phyloP scores from a whole-genome alignment of 371 early-diverging fungal species.

The Rhizopus microsporus region DNA sequence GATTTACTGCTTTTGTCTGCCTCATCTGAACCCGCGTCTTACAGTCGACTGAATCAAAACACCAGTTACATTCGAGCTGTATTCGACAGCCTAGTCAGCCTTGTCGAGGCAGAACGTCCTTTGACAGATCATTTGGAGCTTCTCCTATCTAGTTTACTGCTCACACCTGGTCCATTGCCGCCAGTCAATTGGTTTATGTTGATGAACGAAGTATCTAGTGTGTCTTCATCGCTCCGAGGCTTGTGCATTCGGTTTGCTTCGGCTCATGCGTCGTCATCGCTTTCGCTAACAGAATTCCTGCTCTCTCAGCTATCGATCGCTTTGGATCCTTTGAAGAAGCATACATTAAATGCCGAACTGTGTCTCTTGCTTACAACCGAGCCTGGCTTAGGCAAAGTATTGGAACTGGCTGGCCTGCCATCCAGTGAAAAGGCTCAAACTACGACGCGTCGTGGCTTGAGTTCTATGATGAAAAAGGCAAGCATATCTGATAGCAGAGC shows the following conservation, averaged over 20 bases:
- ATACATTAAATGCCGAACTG: not conserved
- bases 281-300: constrained; percentile 56
- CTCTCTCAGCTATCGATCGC: constrained; percentile 36
- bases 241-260: constrained; percentile 50
- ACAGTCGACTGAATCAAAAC: constrained; percentile 47
- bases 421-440: constrained; percentile 11
- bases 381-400: constrained; percentile 48
- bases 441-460: constrained; percentile 56
- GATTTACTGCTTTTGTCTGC: constrained; percentile 3
- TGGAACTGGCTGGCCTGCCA: constrained; percentile 50
- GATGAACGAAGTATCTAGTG: constrained; percentile 31
- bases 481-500: constrained; percentile 48
- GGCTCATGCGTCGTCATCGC: constrained; percentile 53
- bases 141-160: constrained; percentile 21
- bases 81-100: constrained; percentile 34
- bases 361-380: constrained; percentile 37
- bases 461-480: constrained; percentile 49
- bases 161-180: constrained; percentile 54
- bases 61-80: constrained; percentile 58
- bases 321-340: not conserved
- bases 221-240: constrained; percentile 22
- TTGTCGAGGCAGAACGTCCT: not conserved
- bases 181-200: constrained; percentile 62
- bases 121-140: not conserved
- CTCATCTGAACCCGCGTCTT: constrained; percentile 52